Conservation (phyloP, 176 grass and related monocot species). For the Phyllostachys edulis region DNA sequence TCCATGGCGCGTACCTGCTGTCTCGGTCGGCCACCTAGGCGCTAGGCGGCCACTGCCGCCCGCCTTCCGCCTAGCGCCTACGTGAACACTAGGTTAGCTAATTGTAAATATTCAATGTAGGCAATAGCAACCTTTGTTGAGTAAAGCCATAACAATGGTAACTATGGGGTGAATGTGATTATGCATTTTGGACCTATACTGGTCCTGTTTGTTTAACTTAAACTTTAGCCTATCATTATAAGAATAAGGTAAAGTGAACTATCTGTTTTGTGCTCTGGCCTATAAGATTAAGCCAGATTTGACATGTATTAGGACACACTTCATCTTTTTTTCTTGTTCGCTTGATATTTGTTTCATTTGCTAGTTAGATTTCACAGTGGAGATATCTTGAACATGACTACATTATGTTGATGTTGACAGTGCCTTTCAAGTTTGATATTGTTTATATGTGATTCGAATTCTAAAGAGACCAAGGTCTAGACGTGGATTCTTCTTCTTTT, state of each 20-base stretch:
- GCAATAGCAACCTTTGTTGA: background rate
- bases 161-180: background rate
- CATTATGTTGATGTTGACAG: slow-evolving; percentile 52
- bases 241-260: background rate
- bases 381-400: slow-evolving; percentile 32
- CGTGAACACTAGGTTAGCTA: background rate
- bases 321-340: background rate
- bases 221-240: background rate
- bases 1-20: too few relatives aligned
- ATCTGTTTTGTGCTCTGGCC: background rate
- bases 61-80: too few relatives aligned
- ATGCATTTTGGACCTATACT: background rate
- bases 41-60: too few relatives aligned
- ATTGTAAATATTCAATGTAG: background rate
- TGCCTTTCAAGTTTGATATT: slow-evolving; percentile 94
- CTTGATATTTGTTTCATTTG: background rate
- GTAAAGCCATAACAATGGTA: background rate
- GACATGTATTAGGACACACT: background rate
- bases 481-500: too few relatives aligned
- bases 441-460: too few relatives aligned
- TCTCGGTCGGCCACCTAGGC: too few relatives aligned
- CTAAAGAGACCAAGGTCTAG: too few relatives aligned
- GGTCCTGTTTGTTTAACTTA: background rate
- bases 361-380: background rate
- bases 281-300: slow-evolving; percentile 15